Evolutionary conservation across 1,284 basidiomycete species (phyloP), one percentile per base, ranked within the genome.

Genomic region (Cryptococcus sp.): DNA sequence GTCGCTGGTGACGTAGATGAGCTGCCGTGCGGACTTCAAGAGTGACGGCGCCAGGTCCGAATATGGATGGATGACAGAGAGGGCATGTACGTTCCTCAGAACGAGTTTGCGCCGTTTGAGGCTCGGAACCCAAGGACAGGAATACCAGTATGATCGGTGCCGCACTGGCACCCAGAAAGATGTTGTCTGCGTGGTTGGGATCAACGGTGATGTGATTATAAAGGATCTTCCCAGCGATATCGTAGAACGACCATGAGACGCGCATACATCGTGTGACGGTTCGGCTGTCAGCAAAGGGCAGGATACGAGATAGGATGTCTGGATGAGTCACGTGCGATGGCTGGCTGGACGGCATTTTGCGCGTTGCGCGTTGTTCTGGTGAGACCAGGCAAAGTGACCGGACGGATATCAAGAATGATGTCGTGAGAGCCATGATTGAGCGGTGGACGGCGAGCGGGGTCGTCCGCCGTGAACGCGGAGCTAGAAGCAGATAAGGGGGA

Each of bases 181-280:
- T 41, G 13, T 30, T 35, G 41, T 56, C 58, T 3, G 54, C 54
- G 17, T 52, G 25, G 25, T 56, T 38, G 5, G 54, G 58, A 6
- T 47, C 48, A 19, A 64, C 39, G 20, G 49, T 38, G 52, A 61
- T 53, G 20, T 50, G 47, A 13, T 23, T n/a, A 48, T 64, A 64
- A 8, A 64, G 57, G 10, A 54, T 17, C 7, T 48, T 52, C 4
- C 49, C 53, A 8, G 47, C 47, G n/a, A 52, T 42, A 22, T 54
- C 46, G 52, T 52, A 61, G 48, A 61, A 54, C 25, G 23, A n/a
- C 57, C 55, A 58, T 23, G 52, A 56, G 27, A 58, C 51, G 13
- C 51, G 50, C 56, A 64, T 61, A 38, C 60, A 50, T 43, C 52
- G 45, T n/a, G 62, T 25, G 13, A 64, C 23, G 15, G 57, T 59